A percentile compares a stretch with the other conserved stretches of the same genome.
Conservation (phyloP, 176 grass and related monocot species). For the Ampelocalamus luodianensis region DNA sequence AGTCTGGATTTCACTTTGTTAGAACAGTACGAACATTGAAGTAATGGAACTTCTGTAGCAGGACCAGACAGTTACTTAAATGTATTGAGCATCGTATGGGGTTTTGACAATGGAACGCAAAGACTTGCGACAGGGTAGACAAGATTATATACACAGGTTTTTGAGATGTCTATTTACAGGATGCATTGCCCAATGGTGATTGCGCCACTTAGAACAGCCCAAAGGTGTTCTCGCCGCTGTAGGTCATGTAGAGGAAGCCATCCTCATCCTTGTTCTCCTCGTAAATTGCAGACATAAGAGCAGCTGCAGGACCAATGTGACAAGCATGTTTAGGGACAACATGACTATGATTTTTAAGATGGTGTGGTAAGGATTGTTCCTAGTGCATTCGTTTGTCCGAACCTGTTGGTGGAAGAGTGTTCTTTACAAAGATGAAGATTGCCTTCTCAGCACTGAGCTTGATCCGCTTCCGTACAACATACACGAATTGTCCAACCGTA, state of each 20-base stretch:
- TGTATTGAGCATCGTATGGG: background rate
- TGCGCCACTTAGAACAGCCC: slow-evolving; percentile 47
- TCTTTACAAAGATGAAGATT: slow-evolving; percentile 96
- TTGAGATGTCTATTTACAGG: slow-evolving; percentile 68
- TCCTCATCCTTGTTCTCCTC: slow-evolving; percentile 93
- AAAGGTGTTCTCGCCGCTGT: slow-evolving; percentile 95
- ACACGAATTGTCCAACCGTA: slow-evolving; percentile 93
- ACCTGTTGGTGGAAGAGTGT: slow-evolving; percentile 95
- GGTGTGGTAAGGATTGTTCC: background rate
- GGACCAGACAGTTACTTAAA: slow-evolving; percentile 16
- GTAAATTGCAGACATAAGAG: slow-evolving; percentile 89
- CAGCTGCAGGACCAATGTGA: slow-evolving; percentile 48
- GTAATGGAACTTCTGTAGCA: background rate
- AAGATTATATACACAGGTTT: slow-evolving; percentile 43
- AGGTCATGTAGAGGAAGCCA: slow-evolving; percentile 92
- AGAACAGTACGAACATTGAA: background rate
- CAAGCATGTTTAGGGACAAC: background rate
- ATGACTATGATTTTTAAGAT: background rate
- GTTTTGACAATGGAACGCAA: slow-evolving; percentile 18
- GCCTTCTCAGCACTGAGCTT: slow-evolving; percentile 97
- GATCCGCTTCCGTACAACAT: slow-evolving; percentile 93
- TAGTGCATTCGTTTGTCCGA: background rate
- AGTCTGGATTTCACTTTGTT: background rate
- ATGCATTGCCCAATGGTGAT: background rate
- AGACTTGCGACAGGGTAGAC: background rate